phyloP scores from a whole-genome alignment of 2,329 filamentous ascomycete genomes.

The Pseudohalonectria lignicola region DNA sequence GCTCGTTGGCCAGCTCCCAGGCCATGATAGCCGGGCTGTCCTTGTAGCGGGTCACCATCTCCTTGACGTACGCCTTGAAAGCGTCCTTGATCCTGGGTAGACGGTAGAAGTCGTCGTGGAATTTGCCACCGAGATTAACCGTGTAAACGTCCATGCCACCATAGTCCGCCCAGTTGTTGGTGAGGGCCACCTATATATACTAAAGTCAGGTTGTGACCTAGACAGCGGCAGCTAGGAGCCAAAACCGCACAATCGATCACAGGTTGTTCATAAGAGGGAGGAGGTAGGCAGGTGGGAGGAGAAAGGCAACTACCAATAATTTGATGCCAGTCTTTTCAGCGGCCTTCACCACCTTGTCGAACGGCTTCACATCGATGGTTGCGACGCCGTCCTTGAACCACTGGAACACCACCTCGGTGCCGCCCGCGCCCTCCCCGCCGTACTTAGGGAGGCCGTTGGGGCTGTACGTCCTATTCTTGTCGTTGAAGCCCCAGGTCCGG shows the following conservation, averaged over 20 bases:
- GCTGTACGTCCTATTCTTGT: constrained; percentile 2
- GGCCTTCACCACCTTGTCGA: constrained; percentile 4
- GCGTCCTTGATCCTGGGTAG: constrained; percentile 3
- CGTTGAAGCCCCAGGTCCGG: constrained; percentile 7
- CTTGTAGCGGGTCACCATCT: constrained; percentile 35
- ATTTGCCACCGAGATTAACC: constrained; percentile 1
- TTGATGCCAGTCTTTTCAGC: constrained; percentile 5
- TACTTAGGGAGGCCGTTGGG: neutral
- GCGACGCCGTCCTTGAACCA: neutral
- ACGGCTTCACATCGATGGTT: constrained; percentile 3
- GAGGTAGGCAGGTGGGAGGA: too few species aligned
- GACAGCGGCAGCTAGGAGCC: too few species aligned
- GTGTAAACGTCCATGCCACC: constrained; percentile 11
- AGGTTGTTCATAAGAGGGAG: too few species aligned
- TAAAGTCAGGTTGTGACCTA: too few species aligned
- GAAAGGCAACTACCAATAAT: too few species aligned
- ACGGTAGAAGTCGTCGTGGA: constrained; percentile 3
- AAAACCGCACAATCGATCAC: too few species aligned
- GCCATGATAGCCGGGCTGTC: constrained; percentile 36
- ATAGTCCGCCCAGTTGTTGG: constrained; percentile 10
- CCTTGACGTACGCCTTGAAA: constrained; percentile 26
- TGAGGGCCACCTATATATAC: too few species aligned
- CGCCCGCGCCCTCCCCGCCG: neutral
- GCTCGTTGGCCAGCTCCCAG: constrained; percentile 45
- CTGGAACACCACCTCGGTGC: constrained; percentile 2